Evolutionary conservation across 225 moss, liverwort and hornwort species (phyloP).

Genomic region (Marchantia polymorpha): DNA sequence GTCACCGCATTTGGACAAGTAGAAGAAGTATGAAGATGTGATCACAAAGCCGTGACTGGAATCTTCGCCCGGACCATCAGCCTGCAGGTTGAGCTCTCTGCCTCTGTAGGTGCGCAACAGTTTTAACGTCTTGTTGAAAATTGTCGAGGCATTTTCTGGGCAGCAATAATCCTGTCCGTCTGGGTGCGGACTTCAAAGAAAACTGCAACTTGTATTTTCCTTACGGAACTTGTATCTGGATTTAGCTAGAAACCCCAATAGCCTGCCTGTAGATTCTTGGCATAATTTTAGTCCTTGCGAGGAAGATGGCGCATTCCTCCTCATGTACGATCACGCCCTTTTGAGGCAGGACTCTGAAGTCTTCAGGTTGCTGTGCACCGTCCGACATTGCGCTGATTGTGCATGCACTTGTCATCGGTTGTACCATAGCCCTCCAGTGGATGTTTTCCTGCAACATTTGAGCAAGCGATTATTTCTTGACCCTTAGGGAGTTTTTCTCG

Average conservation of each 20-base stretch:
- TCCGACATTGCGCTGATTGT: background rate
- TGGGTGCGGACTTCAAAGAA: background rate
- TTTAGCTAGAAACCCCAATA: background rate
- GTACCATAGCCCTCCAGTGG: background rate
- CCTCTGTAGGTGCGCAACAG: constrained; percentile 7
- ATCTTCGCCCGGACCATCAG: background rate
- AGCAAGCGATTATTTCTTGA: background rate
- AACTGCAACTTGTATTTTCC: background rate
- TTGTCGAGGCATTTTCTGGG: background rate
- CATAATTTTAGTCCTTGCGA: background rate
- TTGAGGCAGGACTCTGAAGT: background rate
- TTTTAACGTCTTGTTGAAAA: constrained; percentile 12
- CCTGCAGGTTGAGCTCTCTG: background rate
- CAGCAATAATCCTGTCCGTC: background rate
- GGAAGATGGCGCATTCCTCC: background rate
- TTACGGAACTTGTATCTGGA: background rate
- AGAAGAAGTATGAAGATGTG: background rate
- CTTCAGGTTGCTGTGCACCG: background rate
- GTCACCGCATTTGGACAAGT: background rate
- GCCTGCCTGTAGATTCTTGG: constrained; percentile 11
- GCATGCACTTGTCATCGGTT: background rate
- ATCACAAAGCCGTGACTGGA: background rate
- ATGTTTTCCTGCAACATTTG: background rate
- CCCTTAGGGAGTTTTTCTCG: background rate
- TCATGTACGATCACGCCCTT: background rate